phyloP scores from a whole-genome alignment of 352 stramenopile species.

The Pythium rishiriense region DNA sequence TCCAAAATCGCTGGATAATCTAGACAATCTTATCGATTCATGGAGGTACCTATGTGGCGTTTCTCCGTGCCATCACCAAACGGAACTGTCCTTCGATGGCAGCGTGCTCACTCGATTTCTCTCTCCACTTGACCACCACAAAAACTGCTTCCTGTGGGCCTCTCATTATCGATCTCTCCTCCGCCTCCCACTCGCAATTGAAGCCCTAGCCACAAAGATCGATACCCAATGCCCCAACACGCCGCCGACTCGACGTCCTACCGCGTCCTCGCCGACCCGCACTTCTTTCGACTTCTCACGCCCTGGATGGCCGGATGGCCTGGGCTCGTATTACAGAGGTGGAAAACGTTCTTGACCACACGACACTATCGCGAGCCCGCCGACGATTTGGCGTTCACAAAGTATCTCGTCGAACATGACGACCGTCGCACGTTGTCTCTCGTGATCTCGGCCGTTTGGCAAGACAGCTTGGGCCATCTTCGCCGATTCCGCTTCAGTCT shows the following conservation, averaged over 20 bases:
- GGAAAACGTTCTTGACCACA: neutral
- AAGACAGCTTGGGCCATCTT: neutral
- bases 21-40: too few species aligned
- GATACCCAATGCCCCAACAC: neutral
- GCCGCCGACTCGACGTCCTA: neutral
- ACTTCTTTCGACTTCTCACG: neutral
- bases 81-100: too few species aligned
- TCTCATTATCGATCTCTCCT: too few species aligned
- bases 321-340: neutral
- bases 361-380: neutral
- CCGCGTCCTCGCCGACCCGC: neutral
- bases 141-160: too few species aligned
- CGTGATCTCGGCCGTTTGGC: neutral
- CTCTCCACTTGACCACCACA: too few species aligned
- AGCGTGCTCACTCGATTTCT: too few species aligned
- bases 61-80: too few species aligned
- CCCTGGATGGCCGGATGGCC: neutral
- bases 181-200: too few species aligned
- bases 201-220: neutral
- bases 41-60: too few species aligned
- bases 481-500: conserved; percentile 1
- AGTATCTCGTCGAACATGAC: neutral
- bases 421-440: neutral
- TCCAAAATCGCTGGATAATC: too few species aligned
- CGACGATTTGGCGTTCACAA: conserved; percentile 3